A percentile compares a stretch with the other conserved stretches of the same genome.
Conservation (phyloP, 148 eudicot species). For the Euryodendron excelsum region DNA sequence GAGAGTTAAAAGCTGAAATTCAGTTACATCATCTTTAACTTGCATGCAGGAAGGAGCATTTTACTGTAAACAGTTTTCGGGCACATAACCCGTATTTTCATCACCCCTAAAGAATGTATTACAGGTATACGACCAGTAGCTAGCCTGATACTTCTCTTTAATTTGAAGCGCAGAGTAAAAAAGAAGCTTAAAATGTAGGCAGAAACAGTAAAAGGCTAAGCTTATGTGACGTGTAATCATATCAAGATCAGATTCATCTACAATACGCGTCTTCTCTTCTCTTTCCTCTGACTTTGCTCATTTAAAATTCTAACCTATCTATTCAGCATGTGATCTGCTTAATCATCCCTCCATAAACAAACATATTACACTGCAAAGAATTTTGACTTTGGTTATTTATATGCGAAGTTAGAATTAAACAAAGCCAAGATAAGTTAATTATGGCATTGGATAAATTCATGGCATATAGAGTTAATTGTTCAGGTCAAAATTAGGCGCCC, state of each 20-base stretch:
- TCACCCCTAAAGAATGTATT: too few relatives aligned
- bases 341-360: not conserved
- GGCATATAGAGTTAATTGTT: not conserved
- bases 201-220: not conserved
- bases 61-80: not conserved
- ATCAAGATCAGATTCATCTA: not conserved
- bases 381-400: conserved; percentile 7
- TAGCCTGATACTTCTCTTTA: too few relatives aligned
- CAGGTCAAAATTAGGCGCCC: not conserved
- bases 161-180: not conserved
- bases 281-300: conserved; percentile 11
- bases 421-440: not conserved
- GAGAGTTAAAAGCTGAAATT: not conserved
- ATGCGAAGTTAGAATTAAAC: not conserved
- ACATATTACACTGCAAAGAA: not conserved
- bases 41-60: not conserved
- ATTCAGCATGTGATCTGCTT: not conserved
- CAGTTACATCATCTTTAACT: not conserved
- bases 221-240: not conserved
- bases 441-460: conserved; percentile 5
- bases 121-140: too few relatives aligned
- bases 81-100: too few relatives aligned
- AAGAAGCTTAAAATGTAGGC: not conserved
- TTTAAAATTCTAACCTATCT: not conserved
- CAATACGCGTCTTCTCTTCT: not conserved